Evolutionary conservation across 2,329 filamentous ascomycete genomes (phyloP).

Genomic region (Tolypocladium paradoxum): DNA sequence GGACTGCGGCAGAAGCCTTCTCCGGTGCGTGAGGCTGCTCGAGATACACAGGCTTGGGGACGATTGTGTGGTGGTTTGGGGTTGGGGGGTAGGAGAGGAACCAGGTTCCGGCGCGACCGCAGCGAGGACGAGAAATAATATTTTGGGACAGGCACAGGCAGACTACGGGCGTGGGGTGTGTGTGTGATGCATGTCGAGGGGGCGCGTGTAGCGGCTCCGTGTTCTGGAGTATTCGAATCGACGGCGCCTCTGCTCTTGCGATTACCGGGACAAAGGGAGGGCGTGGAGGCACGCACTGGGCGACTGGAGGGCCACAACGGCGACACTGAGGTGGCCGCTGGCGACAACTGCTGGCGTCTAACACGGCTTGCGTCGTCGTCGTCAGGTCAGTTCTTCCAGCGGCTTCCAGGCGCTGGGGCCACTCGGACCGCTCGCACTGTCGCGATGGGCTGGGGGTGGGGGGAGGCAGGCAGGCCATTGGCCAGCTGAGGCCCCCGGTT

Average conservation of each 20-base stretch:
- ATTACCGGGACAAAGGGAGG: slow-evolving; percentile 16
- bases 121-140: slow-evolving; percentile 27
- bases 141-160: slow-evolving; percentile 20
- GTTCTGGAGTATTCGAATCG: slow-evolving; percentile 15
- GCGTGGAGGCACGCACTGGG: neutral
- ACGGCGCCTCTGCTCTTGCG: slow-evolving; percentile 17
- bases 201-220: slow-evolving; percentile 13
- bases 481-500: slow-evolving; percentile 7
- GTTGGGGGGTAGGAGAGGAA: slow-evolving; percentile 5
- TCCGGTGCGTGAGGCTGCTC: slow-evolving; percentile 2
- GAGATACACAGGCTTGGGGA: neutral
- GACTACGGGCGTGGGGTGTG: slow-evolving; percentile 5
- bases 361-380: neutral
- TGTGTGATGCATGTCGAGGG: slow-evolving; percentile 10
- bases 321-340: neutral
- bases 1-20: slow-evolving; percentile 14
- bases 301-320: neutral
- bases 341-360: neutral
- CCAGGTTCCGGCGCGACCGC: slow-evolving; percentile 6
- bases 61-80: neutral
- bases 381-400: slow-evolving; percentile 7
- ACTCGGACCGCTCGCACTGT: slow-evolving; percentile 1
- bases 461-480: slow-evolving; percentile 5
- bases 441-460: slow-evolving; percentile 3
- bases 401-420: slow-evolving; percentile 8